A percentile compares a stretch with the other conserved stretches of the same genome.
Evolutionary conservation across 73 alveolate species (phyloP).

Genomic region (Paramecium pentaurelia): DNA sequence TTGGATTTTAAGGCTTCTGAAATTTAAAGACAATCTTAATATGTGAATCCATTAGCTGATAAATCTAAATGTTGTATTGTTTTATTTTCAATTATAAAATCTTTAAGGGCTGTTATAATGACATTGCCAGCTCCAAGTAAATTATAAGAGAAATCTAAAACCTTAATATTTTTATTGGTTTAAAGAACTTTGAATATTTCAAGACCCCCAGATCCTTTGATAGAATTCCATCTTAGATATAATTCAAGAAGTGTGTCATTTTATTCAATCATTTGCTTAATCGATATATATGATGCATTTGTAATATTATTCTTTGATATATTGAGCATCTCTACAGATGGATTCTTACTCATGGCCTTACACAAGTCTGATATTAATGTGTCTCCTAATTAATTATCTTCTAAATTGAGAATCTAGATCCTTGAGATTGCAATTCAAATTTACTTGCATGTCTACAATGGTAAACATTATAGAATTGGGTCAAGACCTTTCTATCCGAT

Average conservation of each 20-base stretch:
- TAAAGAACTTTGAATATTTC: constrained; percentile 37
- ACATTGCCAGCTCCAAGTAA: constrained; percentile 19
- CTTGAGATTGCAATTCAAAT: constrained; percentile 26
- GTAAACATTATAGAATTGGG: not conserved
- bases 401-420: constrained; percentile 46
- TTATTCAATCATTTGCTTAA: not conserved
- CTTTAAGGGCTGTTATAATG: not conserved
- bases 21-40: constrained; percentile 1
- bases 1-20: constrained; percentile 24
- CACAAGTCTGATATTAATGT: not conserved
- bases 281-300: not conserved
- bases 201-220: constrained; percentile 19
- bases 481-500: constrained; percentile 31
- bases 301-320: constrained; percentile 35
- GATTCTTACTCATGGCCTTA: constrained; percentile 45
- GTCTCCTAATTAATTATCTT: constrained; percentile 46
- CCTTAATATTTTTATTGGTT: constrained; percentile 36
- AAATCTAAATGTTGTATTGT: constrained; percentile 41
- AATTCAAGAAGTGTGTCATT: constrained; percentile 30
- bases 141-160: constrained; percentile 43
- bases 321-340: constrained; percentile 27
- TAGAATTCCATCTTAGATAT: constrained; percentile 47
- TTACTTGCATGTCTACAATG: constrained; percentile 33
- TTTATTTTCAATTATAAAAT: constrained; percentile 42
- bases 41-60: constrained; percentile 13